Percentiles rank a stretch among this genome's conserved stretches.
phyloP scores from a whole-genome alignment of 75 land plant species.

The Pinus tabuliformis region DNA sequence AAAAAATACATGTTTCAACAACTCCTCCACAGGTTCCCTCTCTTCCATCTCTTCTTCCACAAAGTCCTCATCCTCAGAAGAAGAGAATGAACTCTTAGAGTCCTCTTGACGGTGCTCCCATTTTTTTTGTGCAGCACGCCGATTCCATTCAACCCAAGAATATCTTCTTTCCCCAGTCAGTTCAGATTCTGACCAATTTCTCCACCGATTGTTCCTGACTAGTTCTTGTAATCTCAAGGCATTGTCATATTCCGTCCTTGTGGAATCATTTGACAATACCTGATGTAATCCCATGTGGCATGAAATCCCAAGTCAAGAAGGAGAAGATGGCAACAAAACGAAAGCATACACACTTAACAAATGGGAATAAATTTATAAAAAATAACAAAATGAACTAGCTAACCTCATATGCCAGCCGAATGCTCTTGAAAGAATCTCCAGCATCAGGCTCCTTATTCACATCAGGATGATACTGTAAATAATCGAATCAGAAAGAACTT shows the following conservation, averaged over 20 bases:
- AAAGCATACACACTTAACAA: not conserved
- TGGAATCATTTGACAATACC: conserved; percentile 63
- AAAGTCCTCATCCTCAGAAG: not conserved
- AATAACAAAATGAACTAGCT: conserved; percentile 4
- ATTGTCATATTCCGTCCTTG: conserved; percentile 52
- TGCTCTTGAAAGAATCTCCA: conserved; percentile 61
- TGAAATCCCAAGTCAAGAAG: conserved; percentile 1
- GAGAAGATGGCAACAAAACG: not conserved
- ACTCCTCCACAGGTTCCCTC: conserved; percentile 38
- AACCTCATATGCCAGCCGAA: conserved; percentile 81
- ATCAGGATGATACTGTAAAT: conserved; percentile 88
- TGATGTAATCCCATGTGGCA: conserved; percentile 13
- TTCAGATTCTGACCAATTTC: conserved; percentile 36
- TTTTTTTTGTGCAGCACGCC: conserved; percentile 11
- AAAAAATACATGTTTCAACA: conserved; percentile 46
- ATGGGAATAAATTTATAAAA: not conserved
- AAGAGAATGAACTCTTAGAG: conserved; percentile 11
- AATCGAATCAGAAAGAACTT: not conserved
- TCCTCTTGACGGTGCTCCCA: conserved; percentile 10
- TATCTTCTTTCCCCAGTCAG: conserved; percentile 21
- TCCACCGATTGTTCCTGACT: conserved; percentile 12
- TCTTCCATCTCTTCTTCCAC: conserved; percentile 16
- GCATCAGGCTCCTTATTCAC: conserved; percentile 68
- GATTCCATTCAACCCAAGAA: conserved; percentile 39
- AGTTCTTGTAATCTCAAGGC: conserved; percentile 29